A percentile compares a stretch with the other conserved stretches of the same genome.
Conservation (phyloP, 352 stramenopile species). For the Thalassiosira sp. region DNA sequence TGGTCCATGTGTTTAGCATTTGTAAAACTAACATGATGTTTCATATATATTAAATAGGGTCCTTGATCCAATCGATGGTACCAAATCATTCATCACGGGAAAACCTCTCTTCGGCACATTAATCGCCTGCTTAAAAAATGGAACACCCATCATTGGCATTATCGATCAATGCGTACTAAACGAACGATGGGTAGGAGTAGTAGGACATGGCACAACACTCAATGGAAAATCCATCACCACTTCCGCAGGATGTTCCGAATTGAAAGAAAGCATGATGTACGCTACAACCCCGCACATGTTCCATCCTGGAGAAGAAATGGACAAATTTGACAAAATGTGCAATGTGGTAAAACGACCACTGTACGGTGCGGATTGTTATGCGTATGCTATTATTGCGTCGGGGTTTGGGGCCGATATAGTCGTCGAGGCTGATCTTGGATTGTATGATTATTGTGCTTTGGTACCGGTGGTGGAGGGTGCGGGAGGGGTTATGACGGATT, state of each 20-base stretch:
- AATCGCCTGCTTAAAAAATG: conserved; percentile 59
- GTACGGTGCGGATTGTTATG: conserved; percentile 73
- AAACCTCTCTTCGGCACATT: conserved; percentile 75
- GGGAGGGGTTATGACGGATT: conserved; percentile 67
- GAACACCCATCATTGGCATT: conserved; percentile 63
- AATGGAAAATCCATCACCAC: conserved; percentile 59
- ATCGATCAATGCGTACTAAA: conserved; percentile 73
- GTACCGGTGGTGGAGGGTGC: conserved; percentile 65
- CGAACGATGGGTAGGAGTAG: conserved; percentile 63
- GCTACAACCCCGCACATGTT: conserved; percentile 72
- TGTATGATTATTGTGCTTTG: conserved; percentile 71
- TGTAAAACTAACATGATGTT: not conserved
- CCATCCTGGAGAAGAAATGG: conserved; percentile 46
- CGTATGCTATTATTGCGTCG: conserved; percentile 68
- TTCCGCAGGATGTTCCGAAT: conserved; percentile 21
- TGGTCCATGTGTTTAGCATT: too few relatives aligned
- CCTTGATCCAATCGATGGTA: conserved; percentile 76
- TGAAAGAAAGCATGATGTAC: conserved; percentile 62
- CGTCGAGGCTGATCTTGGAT: conserved; percentile 64
- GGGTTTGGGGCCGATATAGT: conserved; percentile 66
- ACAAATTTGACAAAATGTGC: conserved; percentile 57
- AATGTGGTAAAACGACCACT: conserved; percentile 33
- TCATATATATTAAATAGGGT: conserved; percentile 32
- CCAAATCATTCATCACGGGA: conserved; percentile 73
- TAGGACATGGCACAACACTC: conserved; percentile 44